phyloP scores from a whole-genome alignment of 768 basidiomycete genomes.

The Podaxis sp. region DNA sequence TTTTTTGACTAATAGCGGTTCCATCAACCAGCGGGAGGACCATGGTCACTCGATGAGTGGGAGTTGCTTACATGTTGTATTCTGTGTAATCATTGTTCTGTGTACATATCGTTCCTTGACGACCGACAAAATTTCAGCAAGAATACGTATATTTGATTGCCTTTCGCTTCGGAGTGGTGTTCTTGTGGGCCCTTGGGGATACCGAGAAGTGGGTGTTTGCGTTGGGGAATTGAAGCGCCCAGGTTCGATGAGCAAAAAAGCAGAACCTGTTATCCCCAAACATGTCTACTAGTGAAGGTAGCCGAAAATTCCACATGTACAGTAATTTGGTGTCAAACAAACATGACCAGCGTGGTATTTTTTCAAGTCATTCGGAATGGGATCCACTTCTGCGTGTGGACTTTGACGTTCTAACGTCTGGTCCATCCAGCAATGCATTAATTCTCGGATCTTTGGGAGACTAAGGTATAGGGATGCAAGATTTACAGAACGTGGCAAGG shows the following conservation, averaged over 20 bases:
- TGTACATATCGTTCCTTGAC: not conserved
- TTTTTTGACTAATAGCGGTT: conserved; percentile 5
- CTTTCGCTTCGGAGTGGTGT: not conserved
- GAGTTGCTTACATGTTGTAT: not conserved
- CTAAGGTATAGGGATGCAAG: no score
- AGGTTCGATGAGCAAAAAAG: not conserved
- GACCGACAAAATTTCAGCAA: not conserved
- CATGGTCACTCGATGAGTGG: conserved; percentile 45
- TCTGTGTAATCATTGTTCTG: not conserved
- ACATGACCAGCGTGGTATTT: no score
- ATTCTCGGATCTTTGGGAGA: no score
- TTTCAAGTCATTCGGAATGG: no score
- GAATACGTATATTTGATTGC: not conserved
- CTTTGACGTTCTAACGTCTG: no score
- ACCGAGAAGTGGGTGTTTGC: not conserved
- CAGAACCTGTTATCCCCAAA: no score
- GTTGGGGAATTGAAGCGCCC: not conserved
- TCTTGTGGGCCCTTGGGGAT: not conserved
- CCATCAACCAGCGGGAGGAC: conserved; percentile 47
- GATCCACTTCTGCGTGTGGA: no score
- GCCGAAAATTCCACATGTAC: no score
- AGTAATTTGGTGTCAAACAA: no score
- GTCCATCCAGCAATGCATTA: no score
- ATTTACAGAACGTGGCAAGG: no score
- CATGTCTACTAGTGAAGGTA: no score